Conservation (phyloP, 495 filamentous ascomycete genomes). For the Cladorrhinum samala region DNA sequence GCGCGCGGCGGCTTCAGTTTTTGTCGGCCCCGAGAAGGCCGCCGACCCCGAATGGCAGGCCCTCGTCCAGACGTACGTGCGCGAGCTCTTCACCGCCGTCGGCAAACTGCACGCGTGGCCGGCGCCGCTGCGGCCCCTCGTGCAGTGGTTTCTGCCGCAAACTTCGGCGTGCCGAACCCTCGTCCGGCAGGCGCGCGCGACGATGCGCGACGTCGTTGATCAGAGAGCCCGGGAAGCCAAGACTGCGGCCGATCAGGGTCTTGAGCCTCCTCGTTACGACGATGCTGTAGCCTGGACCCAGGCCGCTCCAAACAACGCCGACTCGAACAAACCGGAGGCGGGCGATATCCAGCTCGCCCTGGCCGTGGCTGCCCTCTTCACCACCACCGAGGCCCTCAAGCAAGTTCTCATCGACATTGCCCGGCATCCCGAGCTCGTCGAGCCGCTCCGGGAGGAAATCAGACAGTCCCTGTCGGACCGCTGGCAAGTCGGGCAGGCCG, state of each 20-base stretch:
- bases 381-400: not conserved
- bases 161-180: not conserved
- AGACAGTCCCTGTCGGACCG: too few species aligned
- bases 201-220: not conserved
- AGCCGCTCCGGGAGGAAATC: not conserved
- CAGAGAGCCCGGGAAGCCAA: too few species aligned
- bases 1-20: not conserved
- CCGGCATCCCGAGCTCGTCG: not conserved
- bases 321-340: too few species aligned
- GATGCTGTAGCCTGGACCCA: not conserved
- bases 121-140: not conserved
- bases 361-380: not conserved
- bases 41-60: not conserved
- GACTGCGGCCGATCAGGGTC: not conserved
- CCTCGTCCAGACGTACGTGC: not conserved
- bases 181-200: not conserved
- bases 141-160: not conserved
- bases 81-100: not conserved
- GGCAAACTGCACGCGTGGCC: not conserved
- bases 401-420: not conserved
- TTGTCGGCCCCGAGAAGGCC: not conserved
- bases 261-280: too few species aligned
- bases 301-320: not conserved
- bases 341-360: not conserved
- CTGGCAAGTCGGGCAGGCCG: too few species aligned